A percentile compares a stretch with the other conserved stretches of the same genome.
Conservation (phyloP, 441 rosid genomes). For the Macaranga tanarius region DNA sequence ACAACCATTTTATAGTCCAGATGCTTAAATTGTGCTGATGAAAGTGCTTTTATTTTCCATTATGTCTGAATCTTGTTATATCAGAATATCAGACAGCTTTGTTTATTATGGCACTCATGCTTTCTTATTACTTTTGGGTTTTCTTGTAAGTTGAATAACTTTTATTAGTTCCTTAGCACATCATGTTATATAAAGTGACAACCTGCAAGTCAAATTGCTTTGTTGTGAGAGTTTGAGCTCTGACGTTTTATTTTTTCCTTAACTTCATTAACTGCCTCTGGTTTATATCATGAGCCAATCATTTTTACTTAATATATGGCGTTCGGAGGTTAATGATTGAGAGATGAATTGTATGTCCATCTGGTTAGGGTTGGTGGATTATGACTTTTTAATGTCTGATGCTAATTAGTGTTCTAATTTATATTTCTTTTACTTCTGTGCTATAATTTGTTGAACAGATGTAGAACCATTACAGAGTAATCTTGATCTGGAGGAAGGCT, state of each 20-base stretch:
- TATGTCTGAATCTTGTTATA: neutral
- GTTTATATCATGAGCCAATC: neutral
- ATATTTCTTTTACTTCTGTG: neutral
- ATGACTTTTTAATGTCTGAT: neutral
- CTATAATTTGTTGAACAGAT: slow-evolving; percentile 48
- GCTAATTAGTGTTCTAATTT: neutral
- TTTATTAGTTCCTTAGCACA: neutral
- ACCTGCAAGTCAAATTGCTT: slow-evolving; percentile 2
- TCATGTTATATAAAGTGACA: neutral
- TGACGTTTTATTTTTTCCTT: neutral
- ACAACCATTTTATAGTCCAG: neutral
- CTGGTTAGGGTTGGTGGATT: neutral
- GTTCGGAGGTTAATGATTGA: neutral
- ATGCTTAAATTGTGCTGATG: neutral
- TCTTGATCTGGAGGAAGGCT: slow-evolving; percentile 77
- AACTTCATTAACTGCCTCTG: neutral
- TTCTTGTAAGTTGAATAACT: neutral
- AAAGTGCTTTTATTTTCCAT: neutral
- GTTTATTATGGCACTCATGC: neutral
- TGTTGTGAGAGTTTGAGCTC: neutral
- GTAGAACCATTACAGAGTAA: slow-evolving; percentile 77
- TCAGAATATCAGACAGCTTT: neutral
- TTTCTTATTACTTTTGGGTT: neutral
- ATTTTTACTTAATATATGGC: neutral
- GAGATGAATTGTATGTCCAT: neutral